Conservation (phyloP, 495 filamentous ascomycete genomes). For the Aspergillus bridgeri region DNA sequence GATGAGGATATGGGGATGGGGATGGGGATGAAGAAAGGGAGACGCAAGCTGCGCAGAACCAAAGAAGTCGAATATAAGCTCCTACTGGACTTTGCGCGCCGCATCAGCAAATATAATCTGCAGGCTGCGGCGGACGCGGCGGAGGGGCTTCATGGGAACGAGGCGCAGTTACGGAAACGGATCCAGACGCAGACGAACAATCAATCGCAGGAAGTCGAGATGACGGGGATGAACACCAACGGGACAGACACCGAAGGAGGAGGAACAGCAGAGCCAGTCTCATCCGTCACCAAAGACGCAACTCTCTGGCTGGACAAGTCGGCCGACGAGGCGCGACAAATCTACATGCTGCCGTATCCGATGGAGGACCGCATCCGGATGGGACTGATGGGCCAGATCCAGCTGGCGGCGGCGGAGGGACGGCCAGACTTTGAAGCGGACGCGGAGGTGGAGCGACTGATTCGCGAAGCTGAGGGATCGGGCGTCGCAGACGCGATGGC, state of each 20-base stretch:
- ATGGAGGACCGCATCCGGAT: conserved; percentile 48
- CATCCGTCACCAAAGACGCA: conserved; percentile 41
- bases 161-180: background rate
- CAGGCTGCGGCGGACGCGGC: conserved; percentile 46
- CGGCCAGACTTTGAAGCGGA: conserved; percentile 32
- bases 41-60: conserved; percentile 7
- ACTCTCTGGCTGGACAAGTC: conserved; percentile 46
- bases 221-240: conserved; percentile 26
- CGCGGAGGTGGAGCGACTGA: conserved; percentile 41
- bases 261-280: conserved; percentile 28
- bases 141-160: conserved; percentile 13
- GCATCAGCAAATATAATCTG: conserved; percentile 49
- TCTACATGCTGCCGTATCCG: conserved; percentile 46
- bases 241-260: conserved; percentile 1
- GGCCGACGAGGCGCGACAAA: conserved; percentile 40
- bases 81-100: conserved; percentile 43
- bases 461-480: conserved; percentile 39
- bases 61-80: conserved; percentile 45
- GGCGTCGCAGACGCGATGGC: conserved; percentile 30
- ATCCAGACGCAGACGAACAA: background rate
- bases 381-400: conserved; percentile 46
- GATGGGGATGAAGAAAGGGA: background rate
- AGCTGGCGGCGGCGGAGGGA: conserved; percentile 33
- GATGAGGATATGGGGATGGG: conserved; percentile 19
- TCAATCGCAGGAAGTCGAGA: conserved; percentile 27